Evolutionary conservation across 2,329 filamentous ascomycete species (phyloP).

Genomic region (Calonectria hawksworthii): DNA sequence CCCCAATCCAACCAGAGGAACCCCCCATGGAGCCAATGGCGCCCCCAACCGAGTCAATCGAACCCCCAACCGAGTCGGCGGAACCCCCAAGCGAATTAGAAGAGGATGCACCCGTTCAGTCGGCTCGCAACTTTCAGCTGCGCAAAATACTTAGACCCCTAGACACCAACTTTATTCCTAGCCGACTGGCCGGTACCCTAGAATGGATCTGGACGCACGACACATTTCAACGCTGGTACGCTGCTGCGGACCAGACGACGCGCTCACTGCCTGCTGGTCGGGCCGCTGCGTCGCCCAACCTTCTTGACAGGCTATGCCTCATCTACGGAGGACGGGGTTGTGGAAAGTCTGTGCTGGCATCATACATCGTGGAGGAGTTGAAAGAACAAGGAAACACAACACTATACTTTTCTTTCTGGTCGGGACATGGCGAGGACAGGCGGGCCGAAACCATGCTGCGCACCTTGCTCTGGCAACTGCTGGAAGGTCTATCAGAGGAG

Average conservation of each 20-base stretch:
- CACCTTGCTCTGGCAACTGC: slow-evolving; percentile 7
- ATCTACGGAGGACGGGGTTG: slow-evolving; percentile 9
- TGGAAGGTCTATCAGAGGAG: background rate
- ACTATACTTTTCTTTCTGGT: slow-evolving; percentile 14
- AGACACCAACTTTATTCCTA: background rate
- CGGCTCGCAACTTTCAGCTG: background rate
- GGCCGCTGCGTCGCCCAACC: background rate
- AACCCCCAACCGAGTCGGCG: background rate
- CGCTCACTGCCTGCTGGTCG: background rate
- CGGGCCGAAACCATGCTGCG: slow-evolving; percentile 8
- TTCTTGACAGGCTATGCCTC: background rate
- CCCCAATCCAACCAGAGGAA: background rate
- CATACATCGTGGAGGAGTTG: background rate
- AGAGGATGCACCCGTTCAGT: too few species aligned
- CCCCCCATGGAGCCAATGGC: background rate
- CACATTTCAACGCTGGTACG: background rate
- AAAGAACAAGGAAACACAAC: background rate
- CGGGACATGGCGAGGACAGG: background rate
- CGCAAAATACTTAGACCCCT: slow-evolving; percentile 4
- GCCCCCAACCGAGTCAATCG: background rate
- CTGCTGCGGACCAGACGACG: background rate
- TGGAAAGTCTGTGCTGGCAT: slow-evolving; percentile 15
- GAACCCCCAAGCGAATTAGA: background rate
- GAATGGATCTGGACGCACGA: slow-evolving; percentile 17
- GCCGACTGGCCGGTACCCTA: background rate